Percentiles rank a stretch among this genome's conserved stretches.
Conservation (phyloP, 2,329 filamentous ascomycete species). For the Drechmeria coniospora region DNA sequence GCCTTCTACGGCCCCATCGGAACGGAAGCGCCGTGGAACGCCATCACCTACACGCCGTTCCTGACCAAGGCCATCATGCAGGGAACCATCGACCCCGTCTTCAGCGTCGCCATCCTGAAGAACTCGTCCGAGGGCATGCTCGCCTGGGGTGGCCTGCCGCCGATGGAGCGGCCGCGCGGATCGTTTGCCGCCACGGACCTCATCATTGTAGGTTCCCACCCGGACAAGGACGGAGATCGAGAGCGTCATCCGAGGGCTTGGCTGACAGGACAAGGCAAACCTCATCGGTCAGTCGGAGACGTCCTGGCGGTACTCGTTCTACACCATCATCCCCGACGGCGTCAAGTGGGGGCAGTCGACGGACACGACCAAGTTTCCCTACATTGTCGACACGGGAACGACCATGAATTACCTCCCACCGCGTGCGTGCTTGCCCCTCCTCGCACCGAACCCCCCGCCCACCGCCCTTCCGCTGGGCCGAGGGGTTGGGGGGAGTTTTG, state of each 20-base stretch:
- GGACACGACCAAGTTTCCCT: constrained; percentile 27
- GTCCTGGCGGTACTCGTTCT: constrained; percentile 32
- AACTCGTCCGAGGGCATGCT: constrained; percentile 30
- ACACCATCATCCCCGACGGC: constrained; percentile 35
- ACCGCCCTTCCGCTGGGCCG: too few relatives aligned
- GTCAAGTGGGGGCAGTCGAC: constrained; percentile 26
- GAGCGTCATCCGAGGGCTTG: not conserved
- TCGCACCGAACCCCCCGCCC: too few relatives aligned
- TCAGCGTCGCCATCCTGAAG: constrained; percentile 31
- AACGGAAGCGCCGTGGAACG: constrained; percentile 22
- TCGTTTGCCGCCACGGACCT: constrained; percentile 22
- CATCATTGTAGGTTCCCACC: constrained; percentile 24
- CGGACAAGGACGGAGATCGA: too few relatives aligned
- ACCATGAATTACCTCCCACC: constrained; percentile 34
- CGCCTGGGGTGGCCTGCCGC: constrained; percentile 30
- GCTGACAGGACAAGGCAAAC: constrained; percentile 22
- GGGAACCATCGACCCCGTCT: constrained; percentile 27
- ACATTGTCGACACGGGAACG: constrained; percentile 37
- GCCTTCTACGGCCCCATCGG: constrained; percentile 25
- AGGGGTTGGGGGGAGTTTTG: too few relatives aligned
- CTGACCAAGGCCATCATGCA: constrained; percentile 32
- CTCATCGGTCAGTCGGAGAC: constrained; percentile 22
- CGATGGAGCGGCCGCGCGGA: constrained; percentile 15
- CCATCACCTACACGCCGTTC: constrained; percentile 30
- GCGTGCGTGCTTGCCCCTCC: constrained; percentile 23